phyloP scores from a whole-genome alignment of 768 basidiomycete species.

The Tricholoma hemisulphureum region DNA sequence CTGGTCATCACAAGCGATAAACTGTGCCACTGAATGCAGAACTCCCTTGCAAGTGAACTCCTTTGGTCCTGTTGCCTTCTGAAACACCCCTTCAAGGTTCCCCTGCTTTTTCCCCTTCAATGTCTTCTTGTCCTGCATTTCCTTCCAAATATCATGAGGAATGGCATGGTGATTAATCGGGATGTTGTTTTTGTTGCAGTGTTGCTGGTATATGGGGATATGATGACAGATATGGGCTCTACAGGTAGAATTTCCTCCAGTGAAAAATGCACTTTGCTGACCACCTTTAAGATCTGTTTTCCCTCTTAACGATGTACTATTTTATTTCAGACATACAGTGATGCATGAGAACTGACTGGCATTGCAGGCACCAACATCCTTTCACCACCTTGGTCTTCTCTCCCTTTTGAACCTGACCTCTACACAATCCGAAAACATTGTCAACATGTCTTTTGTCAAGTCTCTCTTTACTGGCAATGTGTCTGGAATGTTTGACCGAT shows the following conservation, averaged over 20 bases:
- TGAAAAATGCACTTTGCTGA: constrained; percentile 4
- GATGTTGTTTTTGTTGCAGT: constrained; percentile 8
- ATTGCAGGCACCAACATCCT: not conserved
- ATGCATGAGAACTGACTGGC: not conserved
- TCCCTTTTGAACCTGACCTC: not conserved
- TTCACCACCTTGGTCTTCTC: not conserved
- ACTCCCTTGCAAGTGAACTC: constrained; percentile 2
- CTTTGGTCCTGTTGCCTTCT: not conserved
- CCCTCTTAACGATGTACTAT: not conserved
- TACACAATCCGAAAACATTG: not conserved
- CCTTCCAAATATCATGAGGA: constrained; percentile 8
- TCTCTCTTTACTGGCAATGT: too few species aligned
- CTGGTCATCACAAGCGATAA: constrained; percentile 16
- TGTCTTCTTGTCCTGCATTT: constrained; percentile 3
- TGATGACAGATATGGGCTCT: constrained; percentile 12
- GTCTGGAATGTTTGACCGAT: not conserved
- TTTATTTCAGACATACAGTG: not conserved
- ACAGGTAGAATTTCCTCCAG: constrained; percentile 13
- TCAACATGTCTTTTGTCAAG: too few species aligned
- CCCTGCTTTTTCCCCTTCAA: constrained; percentile 6
- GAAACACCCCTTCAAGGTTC: constrained; percentile 1
- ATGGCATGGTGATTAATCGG: constrained; percentile 11
- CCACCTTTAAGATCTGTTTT: not conserved
- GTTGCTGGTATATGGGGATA: not conserved
- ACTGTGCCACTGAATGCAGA: constrained; percentile 11